Evolutionary conservation across 306 rosid species (phyloP).

Genomic region (Purshia tridentata): DNA sequence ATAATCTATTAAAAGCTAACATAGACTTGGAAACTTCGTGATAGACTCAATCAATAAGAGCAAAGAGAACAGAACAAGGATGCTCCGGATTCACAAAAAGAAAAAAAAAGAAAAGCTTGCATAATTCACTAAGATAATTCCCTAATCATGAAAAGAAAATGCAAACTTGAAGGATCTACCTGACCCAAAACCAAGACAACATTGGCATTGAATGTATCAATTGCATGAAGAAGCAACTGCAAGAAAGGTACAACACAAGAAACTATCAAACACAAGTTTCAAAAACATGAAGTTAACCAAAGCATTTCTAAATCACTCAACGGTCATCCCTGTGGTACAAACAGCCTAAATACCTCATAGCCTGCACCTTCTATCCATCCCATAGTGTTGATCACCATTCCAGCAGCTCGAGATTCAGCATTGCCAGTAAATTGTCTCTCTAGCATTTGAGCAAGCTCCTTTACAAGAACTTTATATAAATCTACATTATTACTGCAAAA

Average conservation of each 20-base stretch:
- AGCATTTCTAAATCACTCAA: slow-evolving; percentile 1
- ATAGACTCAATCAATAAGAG: background rate
- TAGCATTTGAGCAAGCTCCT: slow-evolving; percentile 80
- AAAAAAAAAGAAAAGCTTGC: background rate
- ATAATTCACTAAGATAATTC: background rate
- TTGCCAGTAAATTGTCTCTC: slow-evolving; percentile 84
- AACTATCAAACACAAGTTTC: slow-evolving; percentile 12
- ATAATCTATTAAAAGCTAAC: background rate
- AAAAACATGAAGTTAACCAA: slow-evolving; percentile 1
- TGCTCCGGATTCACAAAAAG: background rate
- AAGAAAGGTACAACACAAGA: slow-evolving; percentile 25
- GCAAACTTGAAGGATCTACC: slow-evolving; percentile 40
- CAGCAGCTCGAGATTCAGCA: slow-evolving; percentile 89
- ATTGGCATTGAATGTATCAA: slow-evolving; percentile 73
- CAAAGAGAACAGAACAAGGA: background rate
- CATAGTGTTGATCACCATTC: slow-evolving; percentile 97
- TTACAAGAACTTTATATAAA: slow-evolving; percentile 80
- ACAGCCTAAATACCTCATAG: slow-evolving; percentile 63
- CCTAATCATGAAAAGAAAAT: background rate
- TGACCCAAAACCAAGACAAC: slow-evolving; percentile 95
- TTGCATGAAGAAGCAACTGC: slow-evolving; percentile 94
- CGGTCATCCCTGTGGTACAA: background rate
- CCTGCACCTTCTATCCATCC: slow-evolving; percentile 99
- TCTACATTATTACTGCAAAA: slow-evolving; percentile 74
- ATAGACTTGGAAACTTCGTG: background rate